A percentile compares a stretch with the other conserved stretches of the same genome.
Conservation (phyloP, 176 grass and related monocot species). For the Leersia perrieri region DNA sequence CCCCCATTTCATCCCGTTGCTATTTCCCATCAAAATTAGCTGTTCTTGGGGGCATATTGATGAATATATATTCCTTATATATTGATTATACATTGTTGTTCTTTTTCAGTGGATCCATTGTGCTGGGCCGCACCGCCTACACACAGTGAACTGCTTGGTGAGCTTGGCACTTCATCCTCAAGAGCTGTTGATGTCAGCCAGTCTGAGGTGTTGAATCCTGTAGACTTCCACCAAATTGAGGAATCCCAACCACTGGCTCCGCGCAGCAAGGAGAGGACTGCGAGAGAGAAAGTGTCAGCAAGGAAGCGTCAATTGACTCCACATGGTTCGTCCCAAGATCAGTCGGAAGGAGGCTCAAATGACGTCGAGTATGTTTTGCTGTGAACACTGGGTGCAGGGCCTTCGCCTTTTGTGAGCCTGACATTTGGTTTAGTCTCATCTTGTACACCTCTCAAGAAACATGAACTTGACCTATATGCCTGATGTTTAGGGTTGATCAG, state of each 20-base stretch:
- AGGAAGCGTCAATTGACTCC: background rate
- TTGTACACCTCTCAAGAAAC: background rate
- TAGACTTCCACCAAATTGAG: background rate
- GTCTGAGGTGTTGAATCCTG: background rate
- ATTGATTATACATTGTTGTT: background rate
- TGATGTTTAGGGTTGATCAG: background rate
- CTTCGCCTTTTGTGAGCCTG: background rate
- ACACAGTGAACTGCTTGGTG: constrained; percentile 1
- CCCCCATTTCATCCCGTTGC: no score
- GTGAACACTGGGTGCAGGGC: background rate
- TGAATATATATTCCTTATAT: background rate
- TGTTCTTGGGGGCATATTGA: background rate
- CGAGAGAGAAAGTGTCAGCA: background rate
- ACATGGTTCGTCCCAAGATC: background rate
- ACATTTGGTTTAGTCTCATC: background rate
- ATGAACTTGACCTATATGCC: background rate
- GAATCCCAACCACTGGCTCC: background rate
- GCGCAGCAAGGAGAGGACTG: background rate
- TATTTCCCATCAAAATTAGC: background rate
- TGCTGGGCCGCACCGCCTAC: constrained; percentile 28
- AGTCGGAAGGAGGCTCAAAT: background rate
- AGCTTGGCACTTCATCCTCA: background rate
- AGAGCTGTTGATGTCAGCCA: background rate
- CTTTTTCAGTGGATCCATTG: constrained; percentile 30
- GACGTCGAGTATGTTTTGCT: constrained; percentile 2